phyloP scores from a whole-genome alignment of 2,329 filamentous ascomycete species.

The Myriosclerotinia curreyana region DNA sequence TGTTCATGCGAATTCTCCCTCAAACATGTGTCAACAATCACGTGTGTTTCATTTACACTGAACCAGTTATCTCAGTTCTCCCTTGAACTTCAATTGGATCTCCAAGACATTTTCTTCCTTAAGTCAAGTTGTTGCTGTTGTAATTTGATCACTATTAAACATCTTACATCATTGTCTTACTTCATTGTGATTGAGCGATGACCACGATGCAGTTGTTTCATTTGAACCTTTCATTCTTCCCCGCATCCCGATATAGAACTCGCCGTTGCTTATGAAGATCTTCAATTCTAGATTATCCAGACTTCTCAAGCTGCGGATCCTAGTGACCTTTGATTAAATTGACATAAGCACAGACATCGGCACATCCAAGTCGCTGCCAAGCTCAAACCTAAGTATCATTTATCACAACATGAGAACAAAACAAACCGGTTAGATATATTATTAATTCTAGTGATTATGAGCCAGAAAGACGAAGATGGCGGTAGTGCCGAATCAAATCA shows the following conservation, averaged over 20 bases:
- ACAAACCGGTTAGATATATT: too few species aligned
- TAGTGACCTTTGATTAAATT: not conserved
- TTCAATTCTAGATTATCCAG: not conserved
- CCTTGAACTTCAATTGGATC: not conserved
- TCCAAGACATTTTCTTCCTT: not conserved
- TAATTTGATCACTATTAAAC: not conserved
- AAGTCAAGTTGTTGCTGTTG: not conserved
- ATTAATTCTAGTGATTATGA: too few species aligned
- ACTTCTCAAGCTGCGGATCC: not conserved
- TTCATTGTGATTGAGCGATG: not conserved
- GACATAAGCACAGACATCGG: not conserved
- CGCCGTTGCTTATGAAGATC: not conserved
- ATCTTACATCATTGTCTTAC: too few species aligned
- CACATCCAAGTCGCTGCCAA: not conserved
- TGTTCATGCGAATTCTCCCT: conserved; percentile 2
- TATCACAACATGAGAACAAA: too few species aligned
- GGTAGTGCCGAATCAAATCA: too few species aligned
- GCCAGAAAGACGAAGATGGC: too few species aligned
- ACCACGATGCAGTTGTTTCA: not conserved
- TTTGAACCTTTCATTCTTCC: not conserved
- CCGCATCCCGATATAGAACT: not conserved
- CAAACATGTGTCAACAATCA: not conserved
- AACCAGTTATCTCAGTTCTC: too few species aligned
- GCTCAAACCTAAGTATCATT: not conserved
- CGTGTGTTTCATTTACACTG: conserved; percentile 10